Percentiles rank a stretch among this genome's conserved stretches.
Evolutionary conservation across 202 grass and related monocot genomes (phyloP).

Genomic region (Setaria viridis): DNA sequence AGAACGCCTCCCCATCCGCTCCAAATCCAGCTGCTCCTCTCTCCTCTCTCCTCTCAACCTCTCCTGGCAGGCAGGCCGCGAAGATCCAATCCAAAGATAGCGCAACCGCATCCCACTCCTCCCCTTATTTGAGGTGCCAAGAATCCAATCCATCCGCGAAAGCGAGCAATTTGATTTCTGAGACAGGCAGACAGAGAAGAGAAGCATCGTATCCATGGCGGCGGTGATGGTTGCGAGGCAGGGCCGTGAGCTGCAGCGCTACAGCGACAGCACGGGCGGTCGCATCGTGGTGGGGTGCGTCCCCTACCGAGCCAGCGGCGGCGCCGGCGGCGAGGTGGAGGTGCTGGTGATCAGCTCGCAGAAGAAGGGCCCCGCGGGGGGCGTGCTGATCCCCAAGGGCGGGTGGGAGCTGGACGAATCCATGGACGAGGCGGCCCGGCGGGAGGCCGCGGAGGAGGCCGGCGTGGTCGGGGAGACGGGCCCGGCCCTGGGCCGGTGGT

Average conservation of each 20-base stretch:
- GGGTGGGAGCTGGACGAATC: slow-evolving; percentile 91
- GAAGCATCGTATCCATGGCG: slow-evolving; percentile 26
- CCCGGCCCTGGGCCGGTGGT: slow-evolving; percentile 58
- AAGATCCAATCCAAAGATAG: slow-evolving; percentile 37
- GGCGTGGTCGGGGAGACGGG: slow-evolving; percentile 63
- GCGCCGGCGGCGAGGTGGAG: slow-evolving; percentile 46
- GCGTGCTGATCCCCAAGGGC: slow-evolving; percentile 87
- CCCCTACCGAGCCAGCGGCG: slow-evolving; percentile 53
- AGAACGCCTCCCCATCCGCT: background rate
- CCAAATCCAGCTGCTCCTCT: background rate
- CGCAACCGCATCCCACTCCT: background rate
- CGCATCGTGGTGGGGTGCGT: slow-evolving; percentile 84
- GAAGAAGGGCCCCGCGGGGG: slow-evolving; percentile 68
- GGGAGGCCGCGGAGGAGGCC: slow-evolving; percentile 92
- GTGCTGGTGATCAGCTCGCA: slow-evolving; percentile 89
- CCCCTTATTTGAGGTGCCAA: slow-evolving; percentile 10
- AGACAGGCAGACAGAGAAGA: background rate
- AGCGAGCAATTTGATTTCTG: background rate
- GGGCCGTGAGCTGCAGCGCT: slow-evolving; percentile 74
- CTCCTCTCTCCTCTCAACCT: background rate
- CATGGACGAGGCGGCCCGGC: slow-evolving; percentile 63
- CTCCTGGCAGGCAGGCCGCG: background rate
- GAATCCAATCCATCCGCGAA: background rate
- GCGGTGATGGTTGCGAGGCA: slow-evolving; percentile 73
- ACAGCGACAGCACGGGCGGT: slow-evolving; percentile 62